Conservation (phyloP, 208 protist genomes). For the Naegleria gruberi region DNA sequence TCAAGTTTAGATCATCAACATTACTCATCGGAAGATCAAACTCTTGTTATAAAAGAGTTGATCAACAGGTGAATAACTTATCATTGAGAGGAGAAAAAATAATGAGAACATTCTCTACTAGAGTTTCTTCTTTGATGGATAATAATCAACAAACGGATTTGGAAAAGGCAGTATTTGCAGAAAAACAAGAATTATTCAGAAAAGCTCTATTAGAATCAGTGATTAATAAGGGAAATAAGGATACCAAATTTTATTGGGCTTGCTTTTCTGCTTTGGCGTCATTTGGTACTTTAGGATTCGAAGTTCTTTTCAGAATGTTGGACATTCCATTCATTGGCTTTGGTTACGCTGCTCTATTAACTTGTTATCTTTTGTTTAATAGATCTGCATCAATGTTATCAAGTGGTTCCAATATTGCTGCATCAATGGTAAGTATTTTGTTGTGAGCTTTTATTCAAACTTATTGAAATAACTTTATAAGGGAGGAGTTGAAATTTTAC, state of each 20-base stretch:
- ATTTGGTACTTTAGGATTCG: neutral
- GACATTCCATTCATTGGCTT: neutral
- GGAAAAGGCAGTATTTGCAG: too few species aligned
- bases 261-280: neutral
- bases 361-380: neutral
- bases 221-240: neutral
- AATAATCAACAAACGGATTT: too few species aligned
- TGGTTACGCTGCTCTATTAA: neutral
- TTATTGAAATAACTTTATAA: too few species aligned
- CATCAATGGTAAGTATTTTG: too few species aligned
- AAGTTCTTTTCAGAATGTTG: neutral
- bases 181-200: neutral
- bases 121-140: too few species aligned
- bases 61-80: too few species aligned
- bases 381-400: neutral
- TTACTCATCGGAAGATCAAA: too few species aligned
- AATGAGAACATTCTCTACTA: too few species aligned
- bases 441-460: too few species aligned
- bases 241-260: neutral
- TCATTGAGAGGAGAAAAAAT: too few species aligned
- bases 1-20: too few species aligned
- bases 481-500: neutral
- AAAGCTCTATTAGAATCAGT: neutral
- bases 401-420: neutral
- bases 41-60: too few species aligned